Evolutionary conservation across 2,329 filamentous ascomycete species (phyloP), one percentile per base, ranked within the genome.

Genomic region (Penicillium sp.): DNA sequence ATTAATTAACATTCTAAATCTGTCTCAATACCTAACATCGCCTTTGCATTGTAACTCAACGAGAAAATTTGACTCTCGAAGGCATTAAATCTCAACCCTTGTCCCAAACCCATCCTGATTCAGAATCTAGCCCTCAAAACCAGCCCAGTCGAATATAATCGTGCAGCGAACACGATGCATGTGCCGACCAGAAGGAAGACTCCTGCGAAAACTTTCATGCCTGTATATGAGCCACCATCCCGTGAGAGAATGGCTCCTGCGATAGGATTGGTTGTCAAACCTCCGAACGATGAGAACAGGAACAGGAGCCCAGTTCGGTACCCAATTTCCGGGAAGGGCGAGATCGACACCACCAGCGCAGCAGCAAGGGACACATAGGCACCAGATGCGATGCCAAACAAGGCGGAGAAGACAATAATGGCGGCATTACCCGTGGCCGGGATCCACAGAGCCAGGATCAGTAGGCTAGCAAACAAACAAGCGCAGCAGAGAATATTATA

Each of bases 351-450:
- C 2, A 70, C 55, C 28, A 89, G 76, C 0, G 88, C 82, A 0
- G 89, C 84, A 0, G 80, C 78, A 22, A 91, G 76, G 0, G 83
- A 83, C 43, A 89, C 83, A 67, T 86, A 88, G 7, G 84, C 84
- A 8, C 88, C 89, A 0, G 85, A 87, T 5, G 82, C 81, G 71
- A 91, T 88, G 11, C 88, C 89, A 63, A 88, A 91, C 13, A 90
- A 75, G 22, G 82, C 78, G 8, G 83, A 80, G 71, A 89, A 91
- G 40, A 85, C 80, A 52, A 90, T 81, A 58, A 88, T 84, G 1
- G 83, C 80, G 0, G 82, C 81, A 6, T 85, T 83, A 40, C 78
- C 78, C 1, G 75, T 74, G 26, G 76, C 81, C 1, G 61, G 64
- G 16, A 71, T 54, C 62, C 68, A 70, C 8, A 66, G 35, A 4